Percentiles rank a stretch among this genome's conserved stretches.
Evolutionary conservation across 495 filamentous ascomycete genomes (phyloP).

Genomic region (Lepidopterella palustris): DNA sequence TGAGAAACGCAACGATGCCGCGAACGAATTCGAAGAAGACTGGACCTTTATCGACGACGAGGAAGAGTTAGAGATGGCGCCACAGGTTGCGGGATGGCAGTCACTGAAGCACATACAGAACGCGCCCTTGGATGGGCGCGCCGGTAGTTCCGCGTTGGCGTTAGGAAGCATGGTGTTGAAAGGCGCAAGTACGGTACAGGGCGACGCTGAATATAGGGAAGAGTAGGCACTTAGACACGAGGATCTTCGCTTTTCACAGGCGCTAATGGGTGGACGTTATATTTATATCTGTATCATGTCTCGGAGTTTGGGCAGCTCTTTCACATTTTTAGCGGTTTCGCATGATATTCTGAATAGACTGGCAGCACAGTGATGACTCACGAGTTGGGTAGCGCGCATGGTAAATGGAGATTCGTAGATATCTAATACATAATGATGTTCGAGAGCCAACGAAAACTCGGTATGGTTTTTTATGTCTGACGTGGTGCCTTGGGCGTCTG

Average conservation of each 20-base stretch:
- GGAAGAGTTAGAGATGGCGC: constrained; percentile 8
- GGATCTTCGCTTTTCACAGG: too few species aligned
- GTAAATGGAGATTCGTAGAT: too few species aligned
- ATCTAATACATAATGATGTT: too few species aligned
- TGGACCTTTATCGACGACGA: constrained; percentile 25
- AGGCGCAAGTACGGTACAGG: constrained; percentile 4
- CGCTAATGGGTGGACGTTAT: neutral
- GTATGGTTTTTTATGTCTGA: too few species aligned
- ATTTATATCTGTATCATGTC: too few species aligned
- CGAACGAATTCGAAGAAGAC: constrained; percentile 47
- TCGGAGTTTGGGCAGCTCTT: neutral
- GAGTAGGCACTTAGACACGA: neutral
- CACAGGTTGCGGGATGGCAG: constrained; percentile 7
- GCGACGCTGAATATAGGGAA: neutral
- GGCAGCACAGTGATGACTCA: neutral
- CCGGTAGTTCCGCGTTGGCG: constrained; percentile 10
- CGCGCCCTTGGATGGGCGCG: neutral
- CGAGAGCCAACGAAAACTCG: too few species aligned
- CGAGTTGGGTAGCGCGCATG: neutral
- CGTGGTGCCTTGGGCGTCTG: too few species aligned
- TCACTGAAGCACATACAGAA: constrained; percentile 6
- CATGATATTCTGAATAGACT: neutral
- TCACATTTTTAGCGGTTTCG: neutral
- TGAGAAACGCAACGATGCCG: constrained; percentile 37
- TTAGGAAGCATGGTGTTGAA: constrained; percentile 25